These are phyloP conservation scores for Sphaerulina musiva DNA, from an alignment of 2,329 filamentous ascomycete species.

Conservation along the genomic window DNA sequence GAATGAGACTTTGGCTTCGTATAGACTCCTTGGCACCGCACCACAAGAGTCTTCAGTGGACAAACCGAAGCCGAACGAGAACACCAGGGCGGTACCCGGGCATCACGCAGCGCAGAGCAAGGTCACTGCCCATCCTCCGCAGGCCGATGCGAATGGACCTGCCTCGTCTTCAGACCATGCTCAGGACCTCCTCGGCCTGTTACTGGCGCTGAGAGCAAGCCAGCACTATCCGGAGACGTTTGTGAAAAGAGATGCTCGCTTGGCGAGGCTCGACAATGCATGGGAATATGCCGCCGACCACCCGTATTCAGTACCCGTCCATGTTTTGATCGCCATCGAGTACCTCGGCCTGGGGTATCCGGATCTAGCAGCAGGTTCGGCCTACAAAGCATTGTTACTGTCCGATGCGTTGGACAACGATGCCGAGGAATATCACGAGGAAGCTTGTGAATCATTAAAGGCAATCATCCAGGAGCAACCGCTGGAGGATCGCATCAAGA, in stretches of 20 bases:
- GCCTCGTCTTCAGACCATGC: background rate
- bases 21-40: conserved; percentile 19
- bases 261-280: conserved; percentile 15
- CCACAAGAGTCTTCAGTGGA: background rate
- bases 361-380: conserved; percentile 82
- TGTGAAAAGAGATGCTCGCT: conserved; percentile 1
- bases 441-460: conserved; percentile 48
- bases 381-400: conserved; percentile 82
- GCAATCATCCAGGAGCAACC: conserved; percentile 22
- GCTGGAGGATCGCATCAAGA: conserved; percentile 36
- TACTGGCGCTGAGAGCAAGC: conserved; percentile 11
- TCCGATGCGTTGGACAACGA: conserved; percentile 74
- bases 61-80: background rate
- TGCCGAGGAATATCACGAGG: conserved; percentile 73
- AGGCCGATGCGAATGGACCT: background rate
- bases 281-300: conserved; percentile 10
- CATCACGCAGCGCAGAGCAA: background rate
- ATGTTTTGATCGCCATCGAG: conserved; percentile 57
- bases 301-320: conserved; percentile 23
- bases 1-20: conserved; percentile 30
- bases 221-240: conserved; percentile 15
- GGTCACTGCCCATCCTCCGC: background rate
- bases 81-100: background rate
- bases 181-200: background rate
- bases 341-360: conserved; percentile 75